Evolutionary conservation across 306 rosid species (phyloP), one percentile per base, ranked within the genome.

Genomic region (Gastrolobium bilobum): DNA sequence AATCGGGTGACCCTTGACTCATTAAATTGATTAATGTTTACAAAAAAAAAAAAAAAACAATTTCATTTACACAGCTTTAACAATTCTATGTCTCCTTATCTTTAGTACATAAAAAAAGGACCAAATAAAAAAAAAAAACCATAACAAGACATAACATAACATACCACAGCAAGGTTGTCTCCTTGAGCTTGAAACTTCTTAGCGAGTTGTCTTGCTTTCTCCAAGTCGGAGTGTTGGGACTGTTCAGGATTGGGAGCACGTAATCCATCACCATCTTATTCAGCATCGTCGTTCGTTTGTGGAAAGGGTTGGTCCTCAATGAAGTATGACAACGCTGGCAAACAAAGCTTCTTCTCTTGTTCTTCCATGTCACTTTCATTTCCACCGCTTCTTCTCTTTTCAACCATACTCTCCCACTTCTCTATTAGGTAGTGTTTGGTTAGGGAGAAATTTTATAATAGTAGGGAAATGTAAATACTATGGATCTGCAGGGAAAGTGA

Each of bases 351-450:
- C 65, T 82, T 71, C 61, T 77, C 20, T 40, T 75, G 70, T 72
- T 79, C 84, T 88, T 85, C 91, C 89, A 85, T 29, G 85, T 81
- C 35, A 85, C 73, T 63, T 88, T 85, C 91, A 88, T 88, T 79
- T 70, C 29, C 43, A 44, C 60, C n/a, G 38, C 11, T 40, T 29
- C 59, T 68, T 73, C 80, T 46, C 20, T 30, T 31, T 54, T 51
- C 48, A 51, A 37, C 54, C 53, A 39, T 10, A 26, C 39, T 6
- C 5, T 26, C 31, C 48, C 5, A 15, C 51, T 6, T 14, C 42
- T 26, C 13, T 54, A n/a, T n/a, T n/a, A n/a, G n/a, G n/a, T 20
- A 20, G 26, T 20, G 26, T 20, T 0, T 20, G 26, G 1, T 20
- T 20, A 0, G 26, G 26, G 26, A 20, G 26, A 20, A 20, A 20